Conservation (phyloP, 352 stramenopile species). For the Pythium phragmitis region DNA sequence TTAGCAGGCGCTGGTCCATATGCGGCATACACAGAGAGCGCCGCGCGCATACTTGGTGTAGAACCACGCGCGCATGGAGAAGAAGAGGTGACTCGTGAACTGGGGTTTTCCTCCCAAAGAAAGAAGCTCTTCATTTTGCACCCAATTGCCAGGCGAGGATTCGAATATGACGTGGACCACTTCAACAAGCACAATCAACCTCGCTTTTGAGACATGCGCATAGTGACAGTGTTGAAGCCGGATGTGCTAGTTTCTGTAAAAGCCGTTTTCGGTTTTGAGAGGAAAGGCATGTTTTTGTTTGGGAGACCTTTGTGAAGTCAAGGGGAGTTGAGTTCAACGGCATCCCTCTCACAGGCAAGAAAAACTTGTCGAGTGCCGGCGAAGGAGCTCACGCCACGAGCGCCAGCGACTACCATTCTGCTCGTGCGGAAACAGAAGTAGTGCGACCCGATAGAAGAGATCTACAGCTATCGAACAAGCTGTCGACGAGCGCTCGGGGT, state of each 20-base stretch:
- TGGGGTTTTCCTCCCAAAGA: background rate
- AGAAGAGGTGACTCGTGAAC: background rate
- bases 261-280: conserved; percentile 14
- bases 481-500: background rate
- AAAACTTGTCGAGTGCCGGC: background rate
- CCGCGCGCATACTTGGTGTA: conserved; percentile 51
- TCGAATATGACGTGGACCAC: background rate
- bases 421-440: background rate
- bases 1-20: background rate
- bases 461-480: conserved; percentile 1
- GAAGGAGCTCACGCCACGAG: background rate
- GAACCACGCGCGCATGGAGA: conserved; percentile 70
- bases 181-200: background rate
- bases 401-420: background rate
- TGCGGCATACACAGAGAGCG: background rate
- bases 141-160: background rate
- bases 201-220: background rate
- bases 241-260: conserved; percentile 6
- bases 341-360: background rate
- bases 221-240: conserved; percentile 2
- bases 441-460: background rate
- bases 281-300: conserved; percentile 8
- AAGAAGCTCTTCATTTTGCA: background rate
- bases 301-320: conserved; percentile 4
- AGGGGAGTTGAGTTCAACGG: conserved; percentile 13